Conservation (phyloP, 148 eudicot genomes). For the Rhododendron vialii region DNA sequence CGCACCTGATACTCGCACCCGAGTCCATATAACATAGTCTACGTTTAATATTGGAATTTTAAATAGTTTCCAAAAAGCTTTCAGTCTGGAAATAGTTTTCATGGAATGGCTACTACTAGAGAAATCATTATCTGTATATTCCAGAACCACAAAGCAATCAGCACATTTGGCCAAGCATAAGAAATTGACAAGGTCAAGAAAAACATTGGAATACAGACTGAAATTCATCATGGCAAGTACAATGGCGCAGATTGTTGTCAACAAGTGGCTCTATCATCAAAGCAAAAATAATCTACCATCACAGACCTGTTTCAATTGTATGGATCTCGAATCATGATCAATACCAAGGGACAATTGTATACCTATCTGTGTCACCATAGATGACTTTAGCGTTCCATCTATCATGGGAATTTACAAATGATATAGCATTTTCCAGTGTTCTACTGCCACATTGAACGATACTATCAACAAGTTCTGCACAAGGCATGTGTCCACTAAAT, state of each 20-base stretch:
- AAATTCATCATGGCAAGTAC: not conserved
- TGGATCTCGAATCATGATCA: not conserved
- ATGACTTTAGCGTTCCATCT: slow-evolving; percentile 87
- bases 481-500: slow-evolving; percentile 99
- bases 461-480: slow-evolving; percentile 98
- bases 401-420: slow-evolving; percentile 60
- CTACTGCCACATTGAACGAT: slow-evolving; percentile 98
- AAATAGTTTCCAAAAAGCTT: not conserved
- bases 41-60: no score
- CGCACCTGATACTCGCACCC: no score
- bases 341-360: not conserved
- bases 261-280: not conserved
- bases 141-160: not conserved
- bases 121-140: not conserved
- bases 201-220: not conserved
- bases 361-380: slow-evolving; percentile 99
- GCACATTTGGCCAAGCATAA: not conserved
- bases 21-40: no score
- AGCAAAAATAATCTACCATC: not conserved
- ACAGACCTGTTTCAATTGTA: not conserved
- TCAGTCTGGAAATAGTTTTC: not conserved
- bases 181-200: not conserved
- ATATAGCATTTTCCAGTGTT: slow-evolving; percentile 87
- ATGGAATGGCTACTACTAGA: not conserved
- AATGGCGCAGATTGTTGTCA: not conserved